Conservation (phyloP, 352 stramenopile species). For the Pythium chondricola region DNA sequence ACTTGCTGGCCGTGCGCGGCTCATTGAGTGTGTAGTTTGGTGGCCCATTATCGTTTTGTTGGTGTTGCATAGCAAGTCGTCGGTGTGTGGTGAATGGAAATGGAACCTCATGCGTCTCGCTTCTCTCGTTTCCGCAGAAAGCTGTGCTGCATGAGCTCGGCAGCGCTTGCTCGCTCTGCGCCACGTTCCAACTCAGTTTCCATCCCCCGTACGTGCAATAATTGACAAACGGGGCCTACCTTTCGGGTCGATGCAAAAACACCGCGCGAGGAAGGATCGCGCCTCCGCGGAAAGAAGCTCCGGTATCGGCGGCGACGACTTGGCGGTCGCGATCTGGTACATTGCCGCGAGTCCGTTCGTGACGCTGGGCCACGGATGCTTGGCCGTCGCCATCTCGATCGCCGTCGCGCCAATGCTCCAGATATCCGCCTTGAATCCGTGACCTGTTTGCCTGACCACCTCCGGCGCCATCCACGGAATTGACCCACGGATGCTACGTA, state of each 20-base stretch:
- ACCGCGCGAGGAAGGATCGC: slow-evolving; percentile 48
- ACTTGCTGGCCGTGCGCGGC: too few relatives aligned
- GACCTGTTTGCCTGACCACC: slow-evolving; percentile 66
- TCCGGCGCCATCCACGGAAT: slow-evolving; percentile 84
- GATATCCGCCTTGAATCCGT: slow-evolving; percentile 73
- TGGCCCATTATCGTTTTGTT: too few relatives aligned
- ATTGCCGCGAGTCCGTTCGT: slow-evolving; percentile 60
- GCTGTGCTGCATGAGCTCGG: slow-evolving; percentile 44
- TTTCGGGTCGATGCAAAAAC: slow-evolving; percentile 70
- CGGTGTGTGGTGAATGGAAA: too few relatives aligned
- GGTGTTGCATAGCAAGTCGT: too few relatives aligned
- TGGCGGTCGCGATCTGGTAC: slow-evolving; percentile 62
- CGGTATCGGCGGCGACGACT: slow-evolving; percentile 42
- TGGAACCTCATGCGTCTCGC: too few relatives aligned
- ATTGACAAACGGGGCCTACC: slow-evolving; percentile 21
- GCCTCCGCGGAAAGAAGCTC: slow-evolving; percentile 39
- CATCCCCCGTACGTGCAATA: neutral
- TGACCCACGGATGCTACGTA: slow-evolving; percentile 77
- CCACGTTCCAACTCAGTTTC: neutral
- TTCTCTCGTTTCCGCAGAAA: slow-evolving; percentile 41
- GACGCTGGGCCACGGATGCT: slow-evolving; percentile 56
- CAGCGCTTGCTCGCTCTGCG: slow-evolving; percentile 57
- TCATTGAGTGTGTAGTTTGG: too few relatives aligned
- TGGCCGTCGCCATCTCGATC: slow-evolving; percentile 77
- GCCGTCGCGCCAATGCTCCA: slow-evolving; percentile 79